phyloP scores from a whole-genome alignment of 2,329 filamentous ascomycete genomes.

The Fusarium sp. region DNA sequence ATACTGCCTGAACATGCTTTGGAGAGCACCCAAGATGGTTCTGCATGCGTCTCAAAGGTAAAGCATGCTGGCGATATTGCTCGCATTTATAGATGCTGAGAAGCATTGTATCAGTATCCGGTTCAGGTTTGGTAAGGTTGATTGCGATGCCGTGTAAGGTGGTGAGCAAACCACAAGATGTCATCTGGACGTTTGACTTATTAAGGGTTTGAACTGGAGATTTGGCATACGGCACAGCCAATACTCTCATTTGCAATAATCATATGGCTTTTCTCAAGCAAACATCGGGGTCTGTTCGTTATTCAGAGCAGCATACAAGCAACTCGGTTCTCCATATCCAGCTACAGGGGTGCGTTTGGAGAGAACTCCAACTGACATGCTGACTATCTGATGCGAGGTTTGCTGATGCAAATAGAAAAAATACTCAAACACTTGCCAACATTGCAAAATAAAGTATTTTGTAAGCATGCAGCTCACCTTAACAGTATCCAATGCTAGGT shows the following conservation, averaged over 20 bases:
- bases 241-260: background rate
- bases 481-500: background rate
- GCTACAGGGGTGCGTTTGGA: background rate
- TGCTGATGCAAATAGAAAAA: background rate
- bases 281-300: background rate
- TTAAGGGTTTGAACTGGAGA: background rate
- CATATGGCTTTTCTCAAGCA: no score
- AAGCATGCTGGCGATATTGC: background rate
- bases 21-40: background rate
- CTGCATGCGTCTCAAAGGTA: no score
- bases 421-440: background rate
- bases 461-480: background rate
- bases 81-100: constrained; percentile 7
- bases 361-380: no score
- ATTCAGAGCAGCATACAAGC: background rate
- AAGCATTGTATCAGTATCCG: background rate
- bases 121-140: constrained; percentile 6
- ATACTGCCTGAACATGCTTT: background rate
- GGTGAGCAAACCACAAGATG: background rate
- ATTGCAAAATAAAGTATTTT: background rate
- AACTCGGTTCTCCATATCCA: background rate
- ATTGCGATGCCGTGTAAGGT: background rate
- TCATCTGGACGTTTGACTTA: background rate
- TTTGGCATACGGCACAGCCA: background rate
- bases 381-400: background rate